Percentiles rank a stretch among this genome's conserved stretches.
Conservation (phyloP, 345 rosid species). For the Nasturtium officinale region DNA sequence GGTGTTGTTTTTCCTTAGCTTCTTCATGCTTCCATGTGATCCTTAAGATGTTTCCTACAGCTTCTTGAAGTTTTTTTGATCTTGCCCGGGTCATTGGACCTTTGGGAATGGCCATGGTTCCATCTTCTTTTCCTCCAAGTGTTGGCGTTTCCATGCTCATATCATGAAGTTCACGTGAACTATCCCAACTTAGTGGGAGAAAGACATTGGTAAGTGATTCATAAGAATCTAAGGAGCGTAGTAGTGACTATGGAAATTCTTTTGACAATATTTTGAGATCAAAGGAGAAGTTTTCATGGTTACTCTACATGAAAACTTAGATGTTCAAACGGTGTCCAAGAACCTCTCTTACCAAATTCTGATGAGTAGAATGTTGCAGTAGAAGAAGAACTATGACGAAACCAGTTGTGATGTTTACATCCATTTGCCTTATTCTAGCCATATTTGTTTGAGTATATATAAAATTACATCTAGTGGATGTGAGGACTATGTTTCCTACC, state of each 20-base stretch:
- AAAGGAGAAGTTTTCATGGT: background rate
- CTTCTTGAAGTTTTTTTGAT: too few species aligned
- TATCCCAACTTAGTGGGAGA: too few species aligned
- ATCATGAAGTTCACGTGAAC: too few species aligned
- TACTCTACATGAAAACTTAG: background rate
- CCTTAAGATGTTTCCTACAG: too few species aligned
- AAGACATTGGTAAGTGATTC: too few species aligned
- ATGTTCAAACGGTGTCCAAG: too few species aligned
- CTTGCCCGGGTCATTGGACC: too few species aligned
- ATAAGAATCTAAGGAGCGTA: background rate
- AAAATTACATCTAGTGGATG: background rate
- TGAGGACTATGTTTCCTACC: background rate
- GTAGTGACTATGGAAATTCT: background rate
- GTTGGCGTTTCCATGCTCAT: too few species aligned
- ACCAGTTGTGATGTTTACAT: background rate
- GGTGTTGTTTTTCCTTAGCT: too few species aligned
- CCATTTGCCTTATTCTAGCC: background rate
- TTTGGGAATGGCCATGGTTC: too few species aligned
- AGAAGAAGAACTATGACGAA: background rate
- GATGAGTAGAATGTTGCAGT: background rate
- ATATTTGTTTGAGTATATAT: background rate
- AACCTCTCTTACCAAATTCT: background rate
- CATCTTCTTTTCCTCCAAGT: too few species aligned
- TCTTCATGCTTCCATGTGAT: too few species aligned
- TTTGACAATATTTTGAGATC: background rate